These are phyloP conservation scores for Ambrosiella beaveri DNA, from an alignment of 2,329 filamentous ascomycete species.

Conservation along the genomic window DNA sequence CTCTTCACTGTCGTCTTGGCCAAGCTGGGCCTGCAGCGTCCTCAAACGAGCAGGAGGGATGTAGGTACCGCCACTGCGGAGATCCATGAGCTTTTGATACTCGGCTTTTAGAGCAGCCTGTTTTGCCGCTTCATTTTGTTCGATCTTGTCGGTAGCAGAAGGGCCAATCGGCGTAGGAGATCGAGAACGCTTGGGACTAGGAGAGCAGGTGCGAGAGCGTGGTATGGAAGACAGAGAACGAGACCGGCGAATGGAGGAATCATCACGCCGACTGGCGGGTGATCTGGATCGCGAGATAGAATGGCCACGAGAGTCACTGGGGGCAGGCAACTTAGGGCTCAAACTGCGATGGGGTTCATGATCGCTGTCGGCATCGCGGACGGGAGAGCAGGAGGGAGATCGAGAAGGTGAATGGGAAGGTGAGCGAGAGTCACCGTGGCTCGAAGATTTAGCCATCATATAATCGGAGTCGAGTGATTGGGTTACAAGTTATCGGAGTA, in stretches of 20 bases:
- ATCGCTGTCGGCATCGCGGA: not conserved
- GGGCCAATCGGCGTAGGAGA: constrained; percentile 12
- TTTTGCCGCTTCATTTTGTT: constrained; percentile 60
- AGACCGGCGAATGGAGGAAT: constrained; percentile 19
- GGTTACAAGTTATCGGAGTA: not conserved
- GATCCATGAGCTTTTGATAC: constrained; percentile 78
- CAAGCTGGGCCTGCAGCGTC: constrained; percentile 89
- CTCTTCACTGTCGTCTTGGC: constrained; percentile 88
- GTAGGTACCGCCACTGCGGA: constrained; percentile 90
- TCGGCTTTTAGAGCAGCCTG: constrained; percentile 79
- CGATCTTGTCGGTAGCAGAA: constrained; percentile 17
- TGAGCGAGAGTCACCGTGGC: constrained; percentile 1
- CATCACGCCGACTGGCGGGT: not conserved
- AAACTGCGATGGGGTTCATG: not conserved
- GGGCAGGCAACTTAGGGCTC: not conserved
- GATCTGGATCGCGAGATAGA: not conserved
- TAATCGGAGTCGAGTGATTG: not conserved
- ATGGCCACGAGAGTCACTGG: not conserved
- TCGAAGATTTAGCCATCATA: constrained; percentile 5
- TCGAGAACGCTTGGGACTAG: constrained; percentile 12
- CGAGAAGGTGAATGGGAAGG: constrained; percentile 1
- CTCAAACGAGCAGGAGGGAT: constrained; percentile 82
- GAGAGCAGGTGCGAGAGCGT: constrained; percentile 5
- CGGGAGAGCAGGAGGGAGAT: not conserved
- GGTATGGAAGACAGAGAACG: not conserved